These are phyloP conservation scores for Macrophomina pseudophaseolina DNA, from an alignment of 2,329 filamentous ascomycete genomes.

Conservation along the genomic window DNA sequence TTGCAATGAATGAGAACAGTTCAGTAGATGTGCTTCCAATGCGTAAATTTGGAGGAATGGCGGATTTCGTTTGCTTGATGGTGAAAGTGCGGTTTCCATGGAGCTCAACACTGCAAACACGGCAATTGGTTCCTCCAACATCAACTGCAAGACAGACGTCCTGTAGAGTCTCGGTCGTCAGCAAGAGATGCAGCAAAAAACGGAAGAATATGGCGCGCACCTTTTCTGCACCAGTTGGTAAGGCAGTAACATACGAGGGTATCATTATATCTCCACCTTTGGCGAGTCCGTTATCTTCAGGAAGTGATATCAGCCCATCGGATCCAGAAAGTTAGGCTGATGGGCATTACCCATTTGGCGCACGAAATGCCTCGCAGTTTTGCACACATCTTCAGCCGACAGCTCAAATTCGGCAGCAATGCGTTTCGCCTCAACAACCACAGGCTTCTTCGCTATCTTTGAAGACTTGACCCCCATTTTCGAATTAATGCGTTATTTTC, in stretches of 20 bases:
- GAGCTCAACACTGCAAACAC: conserved; percentile 90
- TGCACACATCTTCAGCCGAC: conserved; percentile 14
- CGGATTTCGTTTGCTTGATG: conserved; percentile 95
- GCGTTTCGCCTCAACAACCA: conserved; percentile 16
- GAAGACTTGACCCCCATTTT: conserved; percentile 22
- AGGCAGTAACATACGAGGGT: conserved; percentile 8
- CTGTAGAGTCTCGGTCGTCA: conserved; percentile 45
- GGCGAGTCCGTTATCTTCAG: conserved; percentile 16
- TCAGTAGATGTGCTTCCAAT: conserved; percentile 76
- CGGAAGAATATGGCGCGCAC: not conserved
- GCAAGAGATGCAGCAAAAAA: not conserved
- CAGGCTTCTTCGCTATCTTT: conserved; percentile 14
- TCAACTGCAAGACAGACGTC: conserved; percentile 89
- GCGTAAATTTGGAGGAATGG: conserved; percentile 91
- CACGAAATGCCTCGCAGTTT: conserved; percentile 17
- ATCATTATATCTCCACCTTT: conserved; percentile 25
- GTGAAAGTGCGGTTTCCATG: conserved; percentile 65
- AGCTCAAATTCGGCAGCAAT: conserved; percentile 20
- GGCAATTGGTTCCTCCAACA: conserved; percentile 94
- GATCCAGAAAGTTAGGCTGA: not conserved
- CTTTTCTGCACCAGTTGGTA: conserved; percentile 20
- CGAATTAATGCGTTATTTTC: not conserved
- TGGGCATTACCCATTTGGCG: conserved; percentile 10
- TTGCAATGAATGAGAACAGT: conserved; percentile 93
- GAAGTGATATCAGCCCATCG: not conserved